These are phyloP conservation scores for Geotrichum klebahnii DNA, from an alignment of 1,139 yeast genomes.

Conservation along the genomic window DNA sequence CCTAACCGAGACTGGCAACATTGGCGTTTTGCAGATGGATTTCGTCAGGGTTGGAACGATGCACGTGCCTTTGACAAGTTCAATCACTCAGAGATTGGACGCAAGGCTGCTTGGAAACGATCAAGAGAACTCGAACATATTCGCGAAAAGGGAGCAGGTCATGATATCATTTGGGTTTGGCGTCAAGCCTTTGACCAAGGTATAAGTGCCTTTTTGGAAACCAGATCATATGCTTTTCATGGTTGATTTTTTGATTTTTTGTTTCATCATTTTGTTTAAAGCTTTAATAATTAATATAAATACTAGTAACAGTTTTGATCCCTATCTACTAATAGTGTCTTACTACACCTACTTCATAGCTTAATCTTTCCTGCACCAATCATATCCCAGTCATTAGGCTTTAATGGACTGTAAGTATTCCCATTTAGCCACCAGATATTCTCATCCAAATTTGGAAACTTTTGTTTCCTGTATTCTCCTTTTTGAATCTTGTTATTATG, in stretches of 20 bases:
- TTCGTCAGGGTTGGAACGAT: constrained; percentile 69
- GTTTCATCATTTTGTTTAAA: no score
- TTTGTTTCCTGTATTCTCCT: constrained; percentile 68
- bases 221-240: constrained; percentile 2
- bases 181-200: constrained; percentile 77
- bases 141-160: constrained; percentile 51
- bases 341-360: no score
- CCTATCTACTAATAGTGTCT: no score
- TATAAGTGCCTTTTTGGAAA: constrained; percentile 32
- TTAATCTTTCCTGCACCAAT: constrained; percentile 34
- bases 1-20: constrained; percentile 65
- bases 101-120: constrained; percentile 61
- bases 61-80: constrained; percentile 60
- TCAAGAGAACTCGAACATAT: constrained; percentile 57
- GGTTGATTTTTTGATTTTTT: constrained; percentile 29
- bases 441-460: constrained; percentile 65
- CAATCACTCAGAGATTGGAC: constrained; percentile 67
- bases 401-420: constrained; percentile 54
- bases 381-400: constrained; percentile 53
- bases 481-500: constrained; percentile 88
- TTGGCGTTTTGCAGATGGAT: constrained; percentile 74
- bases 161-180: constrained; percentile 70
- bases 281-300: no score
- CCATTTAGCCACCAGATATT: constrained; percentile 73
- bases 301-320: no score